A percentile compares a stretch with the other conserved stretches of the same genome.
Conservation (phyloP, 2,329 filamentous ascomycete species). For the Fusarium armeniacum region DNA sequence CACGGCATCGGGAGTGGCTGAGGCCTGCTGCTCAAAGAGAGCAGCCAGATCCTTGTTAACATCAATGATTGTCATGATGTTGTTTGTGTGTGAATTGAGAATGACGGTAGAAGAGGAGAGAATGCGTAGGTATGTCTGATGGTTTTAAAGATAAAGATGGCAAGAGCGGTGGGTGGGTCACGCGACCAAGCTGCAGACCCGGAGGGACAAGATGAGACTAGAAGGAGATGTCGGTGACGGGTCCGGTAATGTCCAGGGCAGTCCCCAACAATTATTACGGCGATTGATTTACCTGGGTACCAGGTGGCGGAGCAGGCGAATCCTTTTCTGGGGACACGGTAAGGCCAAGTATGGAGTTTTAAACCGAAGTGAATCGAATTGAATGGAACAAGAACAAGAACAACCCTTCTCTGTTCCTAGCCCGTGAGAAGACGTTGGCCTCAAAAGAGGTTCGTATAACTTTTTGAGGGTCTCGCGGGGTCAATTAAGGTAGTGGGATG, state of each 20-base stretch:
- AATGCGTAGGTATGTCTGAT: constrained; percentile 3
- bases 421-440: constrained; percentile 6
- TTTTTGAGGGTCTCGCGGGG: constrained; percentile 33
- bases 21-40: constrained; percentile 78
- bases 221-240: constrained; percentile 44
- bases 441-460: constrained; percentile 27
- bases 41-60: constrained; percentile 78
- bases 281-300: constrained; percentile 4
- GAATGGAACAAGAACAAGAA: neutral
- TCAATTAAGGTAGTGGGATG: constrained; percentile 29
- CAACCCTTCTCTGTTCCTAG: neutral
- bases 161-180: constrained; percentile 48
- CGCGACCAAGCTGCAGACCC: constrained; percentile 42
- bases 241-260: constrained; percentile 31
- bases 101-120: constrained; percentile 4
- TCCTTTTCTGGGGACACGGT: constrained; percentile 20
- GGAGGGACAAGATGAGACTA: constrained; percentile 14
- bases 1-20: constrained; percentile 75
- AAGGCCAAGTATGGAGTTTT: constrained; percentile 2
- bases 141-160: constrained; percentile 23
- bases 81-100: constrained; percentile 16
- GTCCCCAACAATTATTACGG: constrained; percentile 40
- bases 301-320: constrained; percentile 31
- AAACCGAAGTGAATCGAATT: neutral
- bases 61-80: constrained; percentile 75